Evolutionary conservation across 805 yeast species (phyloP).

Genomic region (Henningerozyma blattae): DNA sequence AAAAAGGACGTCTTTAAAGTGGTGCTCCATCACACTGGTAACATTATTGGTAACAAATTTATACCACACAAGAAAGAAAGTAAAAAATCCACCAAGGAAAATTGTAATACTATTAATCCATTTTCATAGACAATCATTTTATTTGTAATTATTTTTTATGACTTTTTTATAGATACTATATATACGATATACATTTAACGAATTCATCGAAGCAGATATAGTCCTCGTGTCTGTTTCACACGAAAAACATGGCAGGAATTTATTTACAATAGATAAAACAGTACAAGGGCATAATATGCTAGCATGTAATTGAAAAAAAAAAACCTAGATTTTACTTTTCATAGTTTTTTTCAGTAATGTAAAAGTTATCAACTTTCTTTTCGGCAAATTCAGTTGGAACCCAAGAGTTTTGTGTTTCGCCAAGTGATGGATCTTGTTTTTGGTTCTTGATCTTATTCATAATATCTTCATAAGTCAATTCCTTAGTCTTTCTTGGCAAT

Average conservation of each 20-base stretch:
- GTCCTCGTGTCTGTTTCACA: too few species aligned
- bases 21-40: slow-evolving; percentile 46
- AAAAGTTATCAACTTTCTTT: slow-evolving; percentile 27
- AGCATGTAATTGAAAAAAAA: too few species aligned
- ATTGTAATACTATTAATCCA: too few species aligned
- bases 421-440: slow-evolving; percentile 20
- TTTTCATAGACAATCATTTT: too few species aligned
- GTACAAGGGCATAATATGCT: too few species aligned
- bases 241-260: too few species aligned
- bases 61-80: slow-evolving; percentile 32
- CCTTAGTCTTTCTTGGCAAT: slow-evolving; percentile 16
- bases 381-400: slow-evolving; percentile 26
- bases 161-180: too few species aligned
- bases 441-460: slow-evolving; percentile 14
- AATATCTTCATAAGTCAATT: slow-evolving; percentile 25
- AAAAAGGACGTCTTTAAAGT: slow-evolving; percentile 46
- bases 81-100: slow-evolving; percentile 3
- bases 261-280: too few species aligned
- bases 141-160: too few species aligned
- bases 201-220: too few species aligned
- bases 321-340: too few species aligned
- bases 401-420: slow-evolving; percentile 35
- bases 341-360: slow-evolving; percentile 17
- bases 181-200: too few species aligned
- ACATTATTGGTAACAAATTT: slow-evolving; percentile 49